Base-by-base conservation (phyloP, 2,329 filamentous ascomycete species). In the Simplicillium sp. region DNA sequence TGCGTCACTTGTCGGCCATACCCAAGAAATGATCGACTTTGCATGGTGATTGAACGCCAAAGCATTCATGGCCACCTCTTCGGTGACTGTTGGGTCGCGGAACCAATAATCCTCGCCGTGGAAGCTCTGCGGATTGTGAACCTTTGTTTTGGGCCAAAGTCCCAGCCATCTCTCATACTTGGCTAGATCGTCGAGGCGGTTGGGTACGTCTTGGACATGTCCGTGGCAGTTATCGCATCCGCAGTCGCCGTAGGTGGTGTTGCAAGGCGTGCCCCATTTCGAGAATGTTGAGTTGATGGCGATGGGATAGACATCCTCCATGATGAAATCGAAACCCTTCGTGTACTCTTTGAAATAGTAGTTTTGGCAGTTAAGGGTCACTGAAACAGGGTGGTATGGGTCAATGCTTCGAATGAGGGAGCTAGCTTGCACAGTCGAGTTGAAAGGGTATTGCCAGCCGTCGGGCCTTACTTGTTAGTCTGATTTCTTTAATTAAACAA, bases 151-250 rank as follows among this genome's bases (percentile, higher is more conserved):
- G 17, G 59, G 62, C 65, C 63, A 67, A 7, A 57, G 50, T 2
- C 64, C 64, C 1, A 69, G 54, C 59, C 62, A 66, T 1, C 34
- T 11, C 44, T 69, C 66, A 48, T 70, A 64, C 11, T 31, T 44
- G 1, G 48, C 39, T 16, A 68, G 46, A 37, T 58, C 57, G 40
- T 70, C 64, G 31, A 71, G 50, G 1, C 69, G 58, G 11, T 44
- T 36, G 2, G 61, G 31, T 0, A 80, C 69, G 49, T 82, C 77
- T 15, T 64, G 59, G 14, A 79, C 61, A n/a, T 53, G 54, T 39
- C 71, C 73, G 3, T 55, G 48, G 54, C 77, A 82, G 54, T 75
- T 70, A 51, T 82, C 77, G 55, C 78, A 82, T 8, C 77, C 77
- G 57, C 76, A 80, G 58, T 75, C 71, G 46, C 77, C 77, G 39